Conservation (phyloP, 441 rosid species). For the Bruguiera hainesii region DNA sequence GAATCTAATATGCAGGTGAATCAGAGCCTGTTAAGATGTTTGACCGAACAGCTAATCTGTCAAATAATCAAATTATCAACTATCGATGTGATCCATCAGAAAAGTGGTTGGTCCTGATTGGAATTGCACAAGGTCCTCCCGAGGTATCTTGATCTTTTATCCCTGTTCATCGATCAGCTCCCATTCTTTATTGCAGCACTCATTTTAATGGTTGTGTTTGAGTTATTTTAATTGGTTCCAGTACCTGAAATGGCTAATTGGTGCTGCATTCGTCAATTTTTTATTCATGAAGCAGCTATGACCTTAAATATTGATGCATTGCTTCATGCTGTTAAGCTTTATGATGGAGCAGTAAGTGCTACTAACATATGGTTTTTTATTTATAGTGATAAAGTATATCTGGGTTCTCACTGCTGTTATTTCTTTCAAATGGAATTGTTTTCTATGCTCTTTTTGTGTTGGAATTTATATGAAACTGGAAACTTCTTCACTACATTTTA, state of each 20-base stretch:
- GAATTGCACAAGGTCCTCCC: constrained; percentile 86
- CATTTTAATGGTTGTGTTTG: background rate
- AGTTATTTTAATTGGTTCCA: background rate
- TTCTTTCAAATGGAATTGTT: too few relatives aligned
- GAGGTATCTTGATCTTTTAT: constrained; percentile 46
- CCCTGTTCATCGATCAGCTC: background rate
- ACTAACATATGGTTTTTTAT: too few relatives aligned
- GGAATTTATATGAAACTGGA: too few relatives aligned
- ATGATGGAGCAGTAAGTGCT: too few relatives aligned
- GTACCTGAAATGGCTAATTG: background rate
- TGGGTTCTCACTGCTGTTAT: too few relatives aligned
- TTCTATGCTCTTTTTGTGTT: too few relatives aligned
- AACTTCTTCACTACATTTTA: too few relatives aligned
- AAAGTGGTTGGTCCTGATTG: constrained; percentile 89
- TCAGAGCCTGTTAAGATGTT: constrained; percentile 84
- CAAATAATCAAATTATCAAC: constrained; percentile 80
- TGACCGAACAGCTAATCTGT: constrained; percentile 83
- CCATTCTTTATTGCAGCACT: background rate
- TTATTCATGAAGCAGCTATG: background rate
- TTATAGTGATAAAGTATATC: too few relatives aligned
- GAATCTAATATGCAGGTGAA: constrained; percentile 49
- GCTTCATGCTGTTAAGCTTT: too few relatives aligned
- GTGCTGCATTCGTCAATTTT: background rate
- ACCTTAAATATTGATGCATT: background rate
- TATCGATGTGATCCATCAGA: constrained; percentile 81